Conservation (phyloP, 2,329 filamentous ascomycete species). For the Curvularia sp. region DNA sequence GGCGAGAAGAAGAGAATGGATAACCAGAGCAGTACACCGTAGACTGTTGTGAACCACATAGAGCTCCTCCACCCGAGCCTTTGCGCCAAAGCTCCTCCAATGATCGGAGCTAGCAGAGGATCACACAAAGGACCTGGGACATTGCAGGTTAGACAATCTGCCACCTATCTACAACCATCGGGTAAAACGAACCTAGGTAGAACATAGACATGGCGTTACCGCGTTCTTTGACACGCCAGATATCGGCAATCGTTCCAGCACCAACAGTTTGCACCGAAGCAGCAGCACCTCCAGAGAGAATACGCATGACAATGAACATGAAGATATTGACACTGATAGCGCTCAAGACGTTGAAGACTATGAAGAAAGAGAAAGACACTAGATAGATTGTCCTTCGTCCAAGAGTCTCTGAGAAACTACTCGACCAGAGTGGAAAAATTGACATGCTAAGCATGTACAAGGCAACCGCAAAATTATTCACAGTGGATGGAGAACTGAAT, state of each 20-base stretch:
- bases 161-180: neutral
- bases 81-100: neutral
- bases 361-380: constrained; percentile 27
- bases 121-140: neutral
- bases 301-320: constrained; percentile 47
- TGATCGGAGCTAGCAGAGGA: neutral
- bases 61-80: neutral
- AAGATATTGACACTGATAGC: constrained; percentile 31
- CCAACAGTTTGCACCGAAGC: constrained; percentile 49
- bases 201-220: constrained; percentile 2
- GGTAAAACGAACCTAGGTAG: neutral
- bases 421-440: neutral
- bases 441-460: neutral
- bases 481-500: neutral
- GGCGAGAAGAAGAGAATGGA: neutral
- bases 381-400: neutral
- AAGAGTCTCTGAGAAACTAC: neutral
- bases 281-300: constrained; percentile 45
- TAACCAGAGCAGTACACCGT: neutral
- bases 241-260: constrained; percentile 48
- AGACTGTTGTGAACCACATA: neutral
- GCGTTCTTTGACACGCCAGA: constrained; percentile 42
- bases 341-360: constrained; percentile 40
- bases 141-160: neutral
- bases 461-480: neutral